Conservation (phyloP, 1,139 yeast genomes). For the Hemisphaericaspora xylanilytica region DNA sequence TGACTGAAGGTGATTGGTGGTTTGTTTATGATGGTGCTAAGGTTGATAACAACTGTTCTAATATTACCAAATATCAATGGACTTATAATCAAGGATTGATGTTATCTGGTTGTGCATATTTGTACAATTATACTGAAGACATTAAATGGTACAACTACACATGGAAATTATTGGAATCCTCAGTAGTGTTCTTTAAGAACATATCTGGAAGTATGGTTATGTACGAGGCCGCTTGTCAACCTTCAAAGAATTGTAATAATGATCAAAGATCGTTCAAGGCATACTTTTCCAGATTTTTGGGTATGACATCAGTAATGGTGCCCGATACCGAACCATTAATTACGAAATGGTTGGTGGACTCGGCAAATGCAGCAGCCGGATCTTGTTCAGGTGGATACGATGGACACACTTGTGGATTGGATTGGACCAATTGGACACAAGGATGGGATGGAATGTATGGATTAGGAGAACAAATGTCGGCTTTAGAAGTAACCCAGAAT, state of each 20-base stretch:
- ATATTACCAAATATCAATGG: constrained; percentile 68
- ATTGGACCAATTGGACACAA: constrained; percentile 56
- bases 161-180: constrained; percentile 48
- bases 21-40: constrained; percentile 78
- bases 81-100: constrained; percentile 83
- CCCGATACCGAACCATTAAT: constrained; percentile 61
- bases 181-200: constrained; percentile 57
- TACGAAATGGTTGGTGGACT: constrained; percentile 49
- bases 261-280: constrained; percentile 93
- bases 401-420: constrained; percentile 85
- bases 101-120: constrained; percentile 77
- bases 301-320: constrained; percentile 67
- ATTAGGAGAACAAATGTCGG: constrained; percentile 92
- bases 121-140: constrained; percentile 72
- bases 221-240: constrained; percentile 84
- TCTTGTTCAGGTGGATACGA: constrained; percentile 86
- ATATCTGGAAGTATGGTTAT: constrained; percentile 44
- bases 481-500: constrained; percentile 74
- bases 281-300: constrained; percentile 71
- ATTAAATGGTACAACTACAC: constrained; percentile 67
- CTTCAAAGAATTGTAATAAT: constrained; percentile 58
- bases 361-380: constrained; percentile 77
- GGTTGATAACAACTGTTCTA: constrained; percentile 60
- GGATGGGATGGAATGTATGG: constrained; percentile 79
- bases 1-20: constrained; percentile 47